phyloP scores from a whole-genome alignment of 2,329 filamentous ascomycete species.

The Capronia americana region DNA sequence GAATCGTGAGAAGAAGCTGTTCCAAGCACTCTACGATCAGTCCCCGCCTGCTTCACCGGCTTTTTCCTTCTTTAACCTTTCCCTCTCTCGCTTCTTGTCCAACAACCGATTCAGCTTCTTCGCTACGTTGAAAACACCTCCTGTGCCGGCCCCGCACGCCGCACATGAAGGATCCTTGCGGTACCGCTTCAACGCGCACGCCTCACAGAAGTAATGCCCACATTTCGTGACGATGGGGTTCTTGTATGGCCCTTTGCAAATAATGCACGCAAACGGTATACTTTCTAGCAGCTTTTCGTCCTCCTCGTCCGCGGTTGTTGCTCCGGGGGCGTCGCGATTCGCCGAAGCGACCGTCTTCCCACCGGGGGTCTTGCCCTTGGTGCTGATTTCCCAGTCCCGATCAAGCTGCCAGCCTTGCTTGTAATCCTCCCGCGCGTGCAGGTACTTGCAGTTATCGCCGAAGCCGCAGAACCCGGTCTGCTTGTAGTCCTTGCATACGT shows the following conservation, averaged over 20 bases:
- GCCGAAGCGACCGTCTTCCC: slow-evolving; percentile 59
- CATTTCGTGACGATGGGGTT: slow-evolving; percentile 86
- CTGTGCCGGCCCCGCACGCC: slow-evolving; percentile 82
- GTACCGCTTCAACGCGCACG: slow-evolving; percentile 85
- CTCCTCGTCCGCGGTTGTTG: slow-evolving; percentile 35
- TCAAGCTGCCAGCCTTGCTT: slow-evolving; percentile 97
- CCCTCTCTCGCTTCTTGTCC: slow-evolving; percentile 69
- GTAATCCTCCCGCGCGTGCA: slow-evolving; percentile 68
- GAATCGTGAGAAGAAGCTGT: neutral
- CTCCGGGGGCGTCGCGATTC: slow-evolving; percentile 48
- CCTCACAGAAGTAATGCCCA: slow-evolving; percentile 94
- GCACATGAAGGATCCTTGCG: slow-evolving; percentile 85
- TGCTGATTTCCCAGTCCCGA: slow-evolving; percentile 86
- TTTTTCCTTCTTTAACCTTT: slow-evolving; percentile 58
- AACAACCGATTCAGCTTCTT: slow-evolving; percentile 82
- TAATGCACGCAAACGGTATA: slow-evolving; percentile 88
- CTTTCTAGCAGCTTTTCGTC: slow-evolving; percentile 67
- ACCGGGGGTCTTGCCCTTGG: slow-evolving; percentile 63
- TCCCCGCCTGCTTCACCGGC: slow-evolving; percentile 62
- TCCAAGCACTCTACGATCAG: slow-evolving; percentile 46
- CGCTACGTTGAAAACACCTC: slow-evolving; percentile 87
- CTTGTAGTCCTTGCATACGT: slow-evolving; percentile 95
- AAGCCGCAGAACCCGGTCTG: slow-evolving; percentile 73
- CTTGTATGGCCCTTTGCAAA: slow-evolving; percentile 80
- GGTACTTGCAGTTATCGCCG: slow-evolving; percentile 74